Evolutionary conservation across 257 asterid genomes (phyloP).

Genomic region (Osmanthus fragrans): DNA sequence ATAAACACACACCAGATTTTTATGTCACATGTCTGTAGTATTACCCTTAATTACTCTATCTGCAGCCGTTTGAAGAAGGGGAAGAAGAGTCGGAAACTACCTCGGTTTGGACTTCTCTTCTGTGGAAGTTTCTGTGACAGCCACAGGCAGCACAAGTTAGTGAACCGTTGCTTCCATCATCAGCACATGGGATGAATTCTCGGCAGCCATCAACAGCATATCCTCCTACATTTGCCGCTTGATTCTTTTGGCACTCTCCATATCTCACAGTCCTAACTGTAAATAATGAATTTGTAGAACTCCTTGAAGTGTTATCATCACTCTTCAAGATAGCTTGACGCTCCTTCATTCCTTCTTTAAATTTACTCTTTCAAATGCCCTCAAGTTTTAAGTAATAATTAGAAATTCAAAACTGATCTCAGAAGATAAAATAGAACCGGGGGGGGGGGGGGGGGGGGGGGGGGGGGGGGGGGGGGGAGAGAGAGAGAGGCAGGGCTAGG

Average conservation of each 20-base stretch:
- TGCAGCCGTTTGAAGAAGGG: background rate
- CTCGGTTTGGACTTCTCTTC: constrained; percentile 53
- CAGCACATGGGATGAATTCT: constrained; percentile 77
- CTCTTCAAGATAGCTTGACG: constrained; percentile 41
- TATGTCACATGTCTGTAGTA: background rate
- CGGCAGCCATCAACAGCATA: constrained; percentile 91
- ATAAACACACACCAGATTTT: background rate
- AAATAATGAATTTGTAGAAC: constrained; percentile 35
- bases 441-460: background rate
- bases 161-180: constrained; percentile 43
- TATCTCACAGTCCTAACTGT: constrained; percentile 46
- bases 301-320: constrained; percentile 22
- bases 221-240: constrained; percentile 83
- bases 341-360: constrained; percentile 41
- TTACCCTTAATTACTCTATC: background rate
- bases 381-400: too few relatives aligned
- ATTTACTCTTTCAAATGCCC: background rate
- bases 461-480: background rate
- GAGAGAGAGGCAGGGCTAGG: background rate
- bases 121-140: constrained; percentile 83
- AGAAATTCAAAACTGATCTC: background rate
- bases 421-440: too few relatives aligned
- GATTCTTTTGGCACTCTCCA: constrained; percentile 84
- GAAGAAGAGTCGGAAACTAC: constrained; percentile 41
- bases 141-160: constrained; percentile 89